Evolutionary conservation across 345 rosid genomes (phyloP).

Genomic region (Geranium rotundifolium): DNA sequence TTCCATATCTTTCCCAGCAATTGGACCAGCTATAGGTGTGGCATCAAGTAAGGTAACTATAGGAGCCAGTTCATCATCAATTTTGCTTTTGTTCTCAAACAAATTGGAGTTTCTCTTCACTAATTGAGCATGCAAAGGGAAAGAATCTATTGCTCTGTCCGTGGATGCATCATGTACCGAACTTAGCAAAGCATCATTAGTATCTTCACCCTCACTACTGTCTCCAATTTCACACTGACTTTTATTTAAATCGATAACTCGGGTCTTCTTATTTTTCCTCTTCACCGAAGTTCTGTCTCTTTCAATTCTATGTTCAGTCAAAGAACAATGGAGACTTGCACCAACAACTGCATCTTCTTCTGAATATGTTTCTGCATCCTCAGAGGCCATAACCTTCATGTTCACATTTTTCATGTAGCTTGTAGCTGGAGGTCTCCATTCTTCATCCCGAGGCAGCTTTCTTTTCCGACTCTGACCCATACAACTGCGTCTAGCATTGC

Average conservation of each 20-base stretch:
- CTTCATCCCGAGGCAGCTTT: conserved; percentile 37
- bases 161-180: conserved; percentile 14
- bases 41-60: conserved; percentile 20
- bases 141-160: conserved; percentile 25
- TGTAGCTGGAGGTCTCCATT: conserved; percentile 22
- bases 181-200: conserved; percentile 18
- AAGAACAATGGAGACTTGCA: conserved; percentile 12
- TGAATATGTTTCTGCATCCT: conserved; percentile 19
- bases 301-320: too few species aligned
- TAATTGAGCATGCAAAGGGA: conserved; percentile 28
- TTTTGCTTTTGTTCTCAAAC: conserved; percentile 41
- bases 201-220: conserved; percentile 7
- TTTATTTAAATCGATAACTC: conserved; percentile 26
- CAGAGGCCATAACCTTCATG: conserved; percentile 15
- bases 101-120: conserved; percentile 27
- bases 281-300: conserved; percentile 17
- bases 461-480: conserved; percentile 39
- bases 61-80: conserved; percentile 23
- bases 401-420: conserved; percentile 24
- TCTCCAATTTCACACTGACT: conserved; percentile 19
- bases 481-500: conserved; percentile 14
- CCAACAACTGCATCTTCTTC: conserved; percentile 24
- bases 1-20: conserved; percentile 20
- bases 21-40: conserved; percentile 22
- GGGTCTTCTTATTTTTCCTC: conserved; percentile 40